phyloP scores from a whole-genome alignment of 306 rosid genomes.

The Inga leiocalycina region DNA sequence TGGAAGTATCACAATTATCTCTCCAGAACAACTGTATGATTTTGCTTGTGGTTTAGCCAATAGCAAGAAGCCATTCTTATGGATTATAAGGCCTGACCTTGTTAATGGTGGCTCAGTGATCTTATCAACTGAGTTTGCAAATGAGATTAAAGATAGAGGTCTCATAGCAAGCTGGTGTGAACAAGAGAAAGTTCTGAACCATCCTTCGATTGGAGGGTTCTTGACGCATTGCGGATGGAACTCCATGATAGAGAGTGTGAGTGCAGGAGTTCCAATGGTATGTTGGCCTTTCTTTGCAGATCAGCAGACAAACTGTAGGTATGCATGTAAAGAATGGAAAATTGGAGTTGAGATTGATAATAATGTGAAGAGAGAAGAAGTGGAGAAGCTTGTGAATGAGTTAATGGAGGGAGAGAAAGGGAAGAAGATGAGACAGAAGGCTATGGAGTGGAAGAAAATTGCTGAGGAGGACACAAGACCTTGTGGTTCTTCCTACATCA shows the following conservation, averaged over 20 bases:
- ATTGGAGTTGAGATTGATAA: background rate
- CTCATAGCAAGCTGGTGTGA: background rate
- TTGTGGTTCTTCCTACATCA: background rate
- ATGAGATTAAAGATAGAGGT: background rate
- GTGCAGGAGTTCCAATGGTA: background rate
- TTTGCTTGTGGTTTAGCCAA: background rate
- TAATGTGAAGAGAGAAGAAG: background rate
- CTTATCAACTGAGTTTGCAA: background rate
- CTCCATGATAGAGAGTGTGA: background rate
- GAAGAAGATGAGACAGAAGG: background rate
- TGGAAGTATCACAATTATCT: background rate
- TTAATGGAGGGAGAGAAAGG: background rate
- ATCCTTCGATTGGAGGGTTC: background rate
- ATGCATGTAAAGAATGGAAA: background rate
- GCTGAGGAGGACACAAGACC: background rate
- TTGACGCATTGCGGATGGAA: background rate
- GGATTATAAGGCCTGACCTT: background rate
- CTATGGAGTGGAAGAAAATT: background rate
- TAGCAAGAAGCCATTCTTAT: background rate
- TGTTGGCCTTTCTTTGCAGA: slow-evolving; percentile 7
- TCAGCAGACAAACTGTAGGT: background rate
- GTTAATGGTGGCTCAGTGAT: background rate
- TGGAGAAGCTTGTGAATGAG: background rate
- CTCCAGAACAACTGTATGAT: background rate
- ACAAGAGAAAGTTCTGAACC: background rate